phyloP scores from a whole-genome alignment of 305 asterid species.

The Fraxinus albicans region DNA sequence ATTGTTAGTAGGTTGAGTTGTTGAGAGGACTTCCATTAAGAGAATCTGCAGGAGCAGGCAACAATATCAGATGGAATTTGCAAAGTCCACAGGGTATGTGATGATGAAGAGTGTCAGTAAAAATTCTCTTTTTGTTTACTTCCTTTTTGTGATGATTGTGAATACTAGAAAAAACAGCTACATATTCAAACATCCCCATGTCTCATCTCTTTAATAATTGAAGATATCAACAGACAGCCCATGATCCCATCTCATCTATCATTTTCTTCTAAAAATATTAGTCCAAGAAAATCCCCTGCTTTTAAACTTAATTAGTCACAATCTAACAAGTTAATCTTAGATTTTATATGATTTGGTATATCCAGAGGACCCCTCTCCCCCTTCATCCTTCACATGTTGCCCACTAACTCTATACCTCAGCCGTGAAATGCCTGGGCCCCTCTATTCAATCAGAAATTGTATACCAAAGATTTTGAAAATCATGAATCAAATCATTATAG shows the following conservation, averaged over 20 bases:
- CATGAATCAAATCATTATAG: slow-evolving; percentile 8
- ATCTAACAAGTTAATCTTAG: background rate
- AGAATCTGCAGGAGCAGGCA: background rate
- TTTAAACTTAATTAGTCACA: background rate
- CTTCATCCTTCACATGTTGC: slow-evolving; percentile 68
- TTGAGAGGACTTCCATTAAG: background rate
- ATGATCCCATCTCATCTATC: slow-evolving; percentile 21
- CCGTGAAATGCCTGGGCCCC: slow-evolving; percentile 57
- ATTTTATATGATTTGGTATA: background rate
- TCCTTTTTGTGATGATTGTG: slow-evolving; percentile 17
- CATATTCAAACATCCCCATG: background rate
- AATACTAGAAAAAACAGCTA: background rate
- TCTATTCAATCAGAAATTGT: slow-evolving; percentile 35
- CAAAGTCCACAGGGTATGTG: slow-evolving; percentile 9
- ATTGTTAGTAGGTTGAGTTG: background rate
- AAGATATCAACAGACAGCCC: slow-evolving; percentile 24
- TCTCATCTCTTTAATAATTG: slow-evolving; percentile 24
- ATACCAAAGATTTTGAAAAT: slow-evolving; percentile 5
- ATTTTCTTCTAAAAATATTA: background rate
- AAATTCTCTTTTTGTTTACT: slow-evolving; percentile 29
- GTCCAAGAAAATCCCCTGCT: background rate
- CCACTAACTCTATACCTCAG: slow-evolving; percentile 57
- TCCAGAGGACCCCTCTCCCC: slow-evolving; percentile 51
- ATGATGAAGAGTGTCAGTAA: slow-evolving; percentile 22
- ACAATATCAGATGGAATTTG: slow-evolving; percentile 25